Base-by-base conservation (phyloP, 495 filamentous ascomycete genomes). In the Neurospora sp. region DNA sequence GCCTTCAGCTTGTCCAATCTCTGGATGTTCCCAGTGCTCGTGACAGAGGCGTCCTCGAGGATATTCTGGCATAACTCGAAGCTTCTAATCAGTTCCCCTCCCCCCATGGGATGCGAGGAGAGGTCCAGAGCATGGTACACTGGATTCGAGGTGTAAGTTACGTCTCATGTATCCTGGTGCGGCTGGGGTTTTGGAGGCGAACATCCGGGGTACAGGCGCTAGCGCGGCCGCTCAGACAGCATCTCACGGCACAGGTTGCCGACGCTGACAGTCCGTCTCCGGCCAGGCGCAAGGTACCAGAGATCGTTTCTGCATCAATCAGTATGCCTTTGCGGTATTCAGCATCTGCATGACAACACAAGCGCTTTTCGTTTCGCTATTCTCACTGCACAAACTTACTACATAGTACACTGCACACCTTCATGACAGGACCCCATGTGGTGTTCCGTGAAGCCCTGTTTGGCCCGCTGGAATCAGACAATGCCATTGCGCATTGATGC, bases 121-220 rank as follows among this genome's bases (percentile, higher is more conserved):
- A 31, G 53, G 53, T 61, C 53, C 53, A 65, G 27, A 65, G 53
- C 53, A 65, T 65, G 27, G 27, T 35, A 65, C 27, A 18, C 27
- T 31, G 10, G 22, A 16, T 31, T 61, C 53, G 5, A 31, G 53
- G 53, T 61, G 53, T 16, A 31, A 61, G 22, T 65, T 65, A 65
- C 14, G 53, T 65, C 53, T 65, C 53, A 65, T 65, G 27, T 65
- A 35, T 61, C 53, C 53, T 18, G 53, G 53, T 65, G 27, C 53
- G 27, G 77, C 80, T 75, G 73, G 80, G 80, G 77, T 79, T 37
- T 41, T 75, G 77, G 76, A 81, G 77, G 80, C 79, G 81, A 80
- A 77, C 48, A 68, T 73, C 70, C 61, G 68, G 71, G 74, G 72
- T 14, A 69, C 72, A 68, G 72, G 74, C 72, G 75, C 73, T 77